Percentiles rank a stretch among this genome's conserved stretches.
These are phyloP conservation scores for Apiotrichum sp. DNA, from an alignment of 1,284 basidiomycete genomes.

Conservation along the genomic window DNA sequence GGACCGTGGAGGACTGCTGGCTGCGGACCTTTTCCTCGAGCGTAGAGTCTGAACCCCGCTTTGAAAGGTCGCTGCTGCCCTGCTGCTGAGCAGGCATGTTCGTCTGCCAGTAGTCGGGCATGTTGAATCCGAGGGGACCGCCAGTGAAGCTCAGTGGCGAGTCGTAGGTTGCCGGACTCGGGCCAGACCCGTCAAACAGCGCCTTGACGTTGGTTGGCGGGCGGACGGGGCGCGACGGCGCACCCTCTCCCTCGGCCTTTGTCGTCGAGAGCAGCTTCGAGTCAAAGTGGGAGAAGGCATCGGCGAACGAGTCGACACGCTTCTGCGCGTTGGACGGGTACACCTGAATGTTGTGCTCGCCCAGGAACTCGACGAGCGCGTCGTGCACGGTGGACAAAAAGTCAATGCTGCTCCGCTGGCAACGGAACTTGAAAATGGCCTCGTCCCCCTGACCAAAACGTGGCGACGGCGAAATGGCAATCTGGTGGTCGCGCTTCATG, in stretches of 20 bases:
- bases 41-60: slow-evolving; percentile 78
- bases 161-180: slow-evolving; percentile 56
- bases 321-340: slow-evolving; percentile 44
- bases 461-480: slow-evolving; percentile 69
- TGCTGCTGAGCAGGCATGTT: slow-evolving; percentile 48
- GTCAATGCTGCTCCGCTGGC: slow-evolving; percentile 89
- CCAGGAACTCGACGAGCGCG: slow-evolving; percentile 85
- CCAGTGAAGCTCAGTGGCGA: slow-evolving; percentile 34
- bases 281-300: slow-evolving; percentile 94
- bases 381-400: slow-evolving; percentile 83
- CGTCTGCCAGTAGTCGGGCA: slow-evolving; percentile 29
- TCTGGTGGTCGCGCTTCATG: slow-evolving; percentile 88
- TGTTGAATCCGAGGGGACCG: slow-evolving; percentile 26
- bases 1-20: background rate
- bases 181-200: slow-evolving; percentile 62
- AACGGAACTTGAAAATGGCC: slow-evolving; percentile 84
- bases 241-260: slow-evolving; percentile 50
- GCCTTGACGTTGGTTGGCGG: slow-evolving; percentile 87
- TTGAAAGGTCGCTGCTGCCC: slow-evolving; percentile 63
- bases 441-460: slow-evolving; percentile 58
- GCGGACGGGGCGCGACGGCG: slow-evolving; percentile 59
- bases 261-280: slow-evolving; percentile 82
- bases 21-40: slow-evolving; percentile 73
- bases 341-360: slow-evolving; percentile 61
- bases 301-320: slow-evolving; percentile 78